Evolutionary conservation across 164 flowering plant species (phyloP), one percentile per base, ranked within the genome.

Genomic region (Vitis cinerea): DNA sequence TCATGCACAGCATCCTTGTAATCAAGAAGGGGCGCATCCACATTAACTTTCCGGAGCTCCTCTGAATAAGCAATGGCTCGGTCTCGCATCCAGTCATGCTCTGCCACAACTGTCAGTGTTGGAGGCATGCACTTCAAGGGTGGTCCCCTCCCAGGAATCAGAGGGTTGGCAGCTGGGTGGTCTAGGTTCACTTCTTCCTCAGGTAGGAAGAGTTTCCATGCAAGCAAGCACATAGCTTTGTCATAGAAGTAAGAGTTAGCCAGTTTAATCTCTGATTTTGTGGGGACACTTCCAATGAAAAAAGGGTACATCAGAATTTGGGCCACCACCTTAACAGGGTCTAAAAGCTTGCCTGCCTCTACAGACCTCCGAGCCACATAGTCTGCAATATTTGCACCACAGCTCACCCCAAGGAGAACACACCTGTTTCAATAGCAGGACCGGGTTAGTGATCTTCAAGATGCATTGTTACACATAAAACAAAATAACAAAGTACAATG

Each of bases 1-100:
- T 80, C 85, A 59, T 84, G 87, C n/a, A 83, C 88, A 8, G 89
- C 87, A 60, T 89, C 92, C 72, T 89, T 89, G 64, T 89, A 89
- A 69, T 89, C 94, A 14, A 86, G 85, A 65, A 89, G 87, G 7
- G 94, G 92, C 2, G 92, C 86, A 73, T 89, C 94, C 2, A 89
- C 91, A 73, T 87, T 89, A 19, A 87, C 92, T 76, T 87, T 89
- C 59, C 90, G 68, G 2, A 89, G 86, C 77, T 85, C 92, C 69
- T 86, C 89, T 2, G 94, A 83, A 78, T 89, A 89, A 55, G 91
- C 94, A 71, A 89, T 89, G 49, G 88, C 94, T 1, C 94, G 81
- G 69, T 89, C 94, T 76, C 87, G 82, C 94, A 89, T 89, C 89
- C 88, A 86, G 65, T 89, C 94, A 71, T 79, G 91, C 65, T 89